These are phyloP conservation scores for Solanum ossicruentum DNA, from an alignment of 257 asterid species.

Conservation along the genomic window DNA sequence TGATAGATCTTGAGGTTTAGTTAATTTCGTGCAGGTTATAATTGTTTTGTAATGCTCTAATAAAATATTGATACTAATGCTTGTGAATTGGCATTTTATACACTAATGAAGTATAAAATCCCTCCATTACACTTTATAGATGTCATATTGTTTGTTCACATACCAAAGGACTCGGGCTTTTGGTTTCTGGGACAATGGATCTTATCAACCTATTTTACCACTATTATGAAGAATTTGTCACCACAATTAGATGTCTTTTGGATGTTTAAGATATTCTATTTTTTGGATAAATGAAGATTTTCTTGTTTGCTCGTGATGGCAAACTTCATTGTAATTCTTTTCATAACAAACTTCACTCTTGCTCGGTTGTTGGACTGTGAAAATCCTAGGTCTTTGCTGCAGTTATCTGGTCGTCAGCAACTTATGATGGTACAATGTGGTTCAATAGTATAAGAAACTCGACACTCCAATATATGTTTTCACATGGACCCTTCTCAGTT, in stretches of 20 bases:
- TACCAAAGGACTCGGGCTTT: not conserved
- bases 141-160: not conserved
- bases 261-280: not conserved
- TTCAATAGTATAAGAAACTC: not conserved
- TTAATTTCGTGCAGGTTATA: no score
- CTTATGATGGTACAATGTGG: no score
- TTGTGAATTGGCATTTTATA: not conserved
- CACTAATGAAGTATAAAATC: not conserved
- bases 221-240: not conserved
- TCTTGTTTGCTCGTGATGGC: no score
- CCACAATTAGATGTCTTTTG: not conserved
- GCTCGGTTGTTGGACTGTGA: not conserved
- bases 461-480: not conserved
- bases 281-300: not conserved
- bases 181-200: not conserved
- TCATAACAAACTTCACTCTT: not conserved
- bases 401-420: conserved; percentile 17
- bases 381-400: conserved; percentile 25
- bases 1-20: not conserved
- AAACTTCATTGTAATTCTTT: no score
- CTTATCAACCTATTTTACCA: not conserved
- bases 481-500: not conserved
- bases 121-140: not conserved
- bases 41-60: not conserved
- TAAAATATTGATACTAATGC: not conserved